A percentile compares a stretch with the other conserved stretches of the same genome.
Conservation (phyloP, 805 yeast species). For the Schizosaccharomyces lindneri region DNA sequence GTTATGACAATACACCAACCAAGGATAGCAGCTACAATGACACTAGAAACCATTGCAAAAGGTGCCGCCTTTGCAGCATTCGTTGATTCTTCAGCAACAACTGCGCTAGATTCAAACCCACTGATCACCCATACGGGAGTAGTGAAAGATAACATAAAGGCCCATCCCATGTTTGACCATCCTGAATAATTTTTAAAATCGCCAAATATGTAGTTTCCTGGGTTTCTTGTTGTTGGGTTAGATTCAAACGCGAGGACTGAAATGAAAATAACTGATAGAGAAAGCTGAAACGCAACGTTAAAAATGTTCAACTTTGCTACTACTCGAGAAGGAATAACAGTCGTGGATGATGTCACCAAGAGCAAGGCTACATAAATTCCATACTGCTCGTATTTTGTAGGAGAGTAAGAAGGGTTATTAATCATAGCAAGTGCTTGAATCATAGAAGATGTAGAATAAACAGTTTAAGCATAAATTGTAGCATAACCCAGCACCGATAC, state of each 20-base stretch:
- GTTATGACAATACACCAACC: conserved; percentile 14
- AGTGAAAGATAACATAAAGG: conserved; percentile 6
- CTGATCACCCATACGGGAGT: conserved; percentile 25
- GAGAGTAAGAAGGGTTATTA: neutral
- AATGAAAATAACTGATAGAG: neutral
- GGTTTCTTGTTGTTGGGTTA: neutral
- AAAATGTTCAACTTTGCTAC: neutral
- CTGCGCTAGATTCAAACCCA: conserved; percentile 54
- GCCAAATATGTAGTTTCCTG: neutral
- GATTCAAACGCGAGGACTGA: neutral
- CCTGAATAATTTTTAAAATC: conserved; percentile 4
- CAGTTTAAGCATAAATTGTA: neutral
- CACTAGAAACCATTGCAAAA: conserved; percentile 34
- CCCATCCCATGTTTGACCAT: conserved; percentile 7
- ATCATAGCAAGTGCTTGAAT: neutral
- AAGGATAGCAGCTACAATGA: conserved; percentile 12
- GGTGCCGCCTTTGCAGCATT: conserved; percentile 43
- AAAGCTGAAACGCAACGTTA: neutral
- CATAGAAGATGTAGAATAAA: neutral
- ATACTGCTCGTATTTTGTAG: neutral
- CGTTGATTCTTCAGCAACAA: conserved; percentile 42
- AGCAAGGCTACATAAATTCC: neutral
- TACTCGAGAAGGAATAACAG: neutral
- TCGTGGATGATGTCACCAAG: neutral
- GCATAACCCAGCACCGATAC: neutral